Percentiles rank a stretch among this genome's conserved stretches.
Conservation (phyloP, 768 basidiomycete species). For the Pleurotus salmoneostramineus region DNA sequence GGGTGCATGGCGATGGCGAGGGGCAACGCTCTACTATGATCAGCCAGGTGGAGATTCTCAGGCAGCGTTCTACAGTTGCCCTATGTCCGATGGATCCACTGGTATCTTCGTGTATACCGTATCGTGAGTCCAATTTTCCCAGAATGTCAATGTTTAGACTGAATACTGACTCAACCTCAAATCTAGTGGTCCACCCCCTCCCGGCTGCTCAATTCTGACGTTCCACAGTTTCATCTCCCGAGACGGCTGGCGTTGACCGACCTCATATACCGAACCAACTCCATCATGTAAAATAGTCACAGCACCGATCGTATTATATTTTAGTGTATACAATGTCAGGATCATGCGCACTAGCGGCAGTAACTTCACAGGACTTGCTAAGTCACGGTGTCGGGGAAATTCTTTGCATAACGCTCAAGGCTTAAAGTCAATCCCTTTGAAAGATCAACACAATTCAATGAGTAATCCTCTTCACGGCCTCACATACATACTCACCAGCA, state of each 20-base stretch:
- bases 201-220: conserved; percentile 30
- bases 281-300: not conserved
- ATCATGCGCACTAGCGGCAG: no score
- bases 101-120: conserved; percentile 48
- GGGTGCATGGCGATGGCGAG: conserved; percentile 52
- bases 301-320: no score
- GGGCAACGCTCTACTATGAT: conserved; percentile 52
- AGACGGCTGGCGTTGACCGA: conserved; percentile 2
- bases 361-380: no score
- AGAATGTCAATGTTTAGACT: no score
- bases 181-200: conserved; percentile 29
- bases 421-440: no score
- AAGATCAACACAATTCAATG: no score
- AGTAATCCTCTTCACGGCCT: no score
- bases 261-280: not conserved
- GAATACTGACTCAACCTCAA: not conserved
- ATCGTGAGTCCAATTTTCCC: conserved; percentile 30
- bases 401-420: no score
- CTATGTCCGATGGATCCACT: conserved; percentile 25
- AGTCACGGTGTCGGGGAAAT: no score
- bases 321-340: no score
- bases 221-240: conserved; percentile 29
- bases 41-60: conserved; percentile 34
- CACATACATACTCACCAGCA: no score
- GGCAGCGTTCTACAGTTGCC: conserved; percentile 43